These are phyloP conservation scores for Euphorbia corollata DNA, from an alignment of 441 rosid species.

Conservation along the genomic window DNA sequence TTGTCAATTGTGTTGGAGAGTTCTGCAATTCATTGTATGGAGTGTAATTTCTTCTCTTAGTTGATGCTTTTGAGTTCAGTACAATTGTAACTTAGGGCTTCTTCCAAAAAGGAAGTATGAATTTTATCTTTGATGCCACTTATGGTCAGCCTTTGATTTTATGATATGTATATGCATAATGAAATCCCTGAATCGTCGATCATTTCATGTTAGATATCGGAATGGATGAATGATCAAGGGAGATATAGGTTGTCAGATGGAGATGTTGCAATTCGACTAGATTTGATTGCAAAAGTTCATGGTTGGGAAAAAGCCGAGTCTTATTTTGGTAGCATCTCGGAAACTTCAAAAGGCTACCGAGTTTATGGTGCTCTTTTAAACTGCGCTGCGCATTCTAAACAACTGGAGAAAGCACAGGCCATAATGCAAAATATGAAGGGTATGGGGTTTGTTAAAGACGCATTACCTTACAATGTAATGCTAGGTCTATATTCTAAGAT, in stretches of 20 bases:
- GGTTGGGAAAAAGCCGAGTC: slow-evolving; percentile 35
- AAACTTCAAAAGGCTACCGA: slow-evolving; percentile 20
- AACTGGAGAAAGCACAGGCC: slow-evolving; percentile 38
- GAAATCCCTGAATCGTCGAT: not conserved
- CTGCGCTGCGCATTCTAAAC: slow-evolving; percentile 26
- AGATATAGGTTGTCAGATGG: slow-evolving; percentile 14
- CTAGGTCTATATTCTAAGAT: slow-evolving; percentile 28
- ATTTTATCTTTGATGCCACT: not conserved
- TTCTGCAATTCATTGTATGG: not conserved
- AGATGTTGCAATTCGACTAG: slow-evolving; percentile 36
- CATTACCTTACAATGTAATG: slow-evolving; percentile 34
- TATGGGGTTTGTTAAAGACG: slow-evolving; percentile 19
- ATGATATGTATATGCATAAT: not conserved
- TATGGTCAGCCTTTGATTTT: not conserved
- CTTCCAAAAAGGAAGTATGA: not conserved
- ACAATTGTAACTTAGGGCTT: not conserved
- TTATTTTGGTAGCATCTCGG: slow-evolving; percentile 30
- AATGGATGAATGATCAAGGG: slow-evolving; percentile 32
- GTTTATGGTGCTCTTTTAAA: slow-evolving; percentile 40
- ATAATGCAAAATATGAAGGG: slow-evolving; percentile 30
- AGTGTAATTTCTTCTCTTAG: not conserved
- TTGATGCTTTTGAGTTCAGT: not conserved
- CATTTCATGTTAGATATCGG: slow-evolving; percentile 28
- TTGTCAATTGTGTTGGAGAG: not conserved
- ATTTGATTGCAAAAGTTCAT: slow-evolving; percentile 39